These are phyloP conservation scores for Amphichorda felina DNA, from an alignment of 2,329 filamentous ascomycete genomes.

Conservation along the genomic window DNA sequence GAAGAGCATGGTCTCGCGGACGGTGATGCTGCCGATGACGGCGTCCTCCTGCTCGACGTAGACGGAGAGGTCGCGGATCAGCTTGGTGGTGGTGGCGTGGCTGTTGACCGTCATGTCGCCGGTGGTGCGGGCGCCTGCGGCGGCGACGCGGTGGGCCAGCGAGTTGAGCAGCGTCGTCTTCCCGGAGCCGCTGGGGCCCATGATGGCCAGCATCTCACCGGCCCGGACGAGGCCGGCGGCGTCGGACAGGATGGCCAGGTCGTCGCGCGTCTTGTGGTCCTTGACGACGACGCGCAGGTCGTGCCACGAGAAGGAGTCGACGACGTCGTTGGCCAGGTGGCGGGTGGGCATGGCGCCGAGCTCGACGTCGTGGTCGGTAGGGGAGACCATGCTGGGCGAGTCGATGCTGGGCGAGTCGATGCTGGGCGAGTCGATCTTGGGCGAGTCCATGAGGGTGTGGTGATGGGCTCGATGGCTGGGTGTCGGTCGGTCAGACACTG, in stretches of 20 bases:
- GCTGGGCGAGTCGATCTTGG: too few species aligned
- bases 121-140: conserved; percentile 26
- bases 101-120: conserved; percentile 53
- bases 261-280: conserved; percentile 33
- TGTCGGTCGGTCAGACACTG: too few species aligned
- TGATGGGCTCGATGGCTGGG: too few species aligned
- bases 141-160: conserved; percentile 49
- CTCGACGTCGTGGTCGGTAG: conserved; percentile 2
- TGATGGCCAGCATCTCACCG: conserved; percentile 67
- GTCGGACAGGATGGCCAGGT: conserved; percentile 7
- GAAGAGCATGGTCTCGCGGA: conserved; percentile 69
- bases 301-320: conserved; percentile 54
- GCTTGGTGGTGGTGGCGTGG: conserved; percentile 30
- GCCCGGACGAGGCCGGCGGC: conserved; percentile 7
- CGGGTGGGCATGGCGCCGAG: not conserved
- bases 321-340: conserved; percentile 47
- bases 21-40: conserved; percentile 68
- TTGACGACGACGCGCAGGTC: conserved; percentile 58
- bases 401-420: too few species aligned
- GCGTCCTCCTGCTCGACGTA: conserved; percentile 88
- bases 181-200: conserved; percentile 64
- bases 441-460: too few species aligned
- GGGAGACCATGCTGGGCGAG: too few species aligned
- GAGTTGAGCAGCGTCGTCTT: conserved; percentile 81
- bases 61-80: conserved; percentile 54